A percentile compares a stretch with the other conserved stretches of the same genome.
Evolutionary conservation across 768 basidiomycete genomes (phyloP).

Genomic region (Asterophora lycoperdoides): DNA sequence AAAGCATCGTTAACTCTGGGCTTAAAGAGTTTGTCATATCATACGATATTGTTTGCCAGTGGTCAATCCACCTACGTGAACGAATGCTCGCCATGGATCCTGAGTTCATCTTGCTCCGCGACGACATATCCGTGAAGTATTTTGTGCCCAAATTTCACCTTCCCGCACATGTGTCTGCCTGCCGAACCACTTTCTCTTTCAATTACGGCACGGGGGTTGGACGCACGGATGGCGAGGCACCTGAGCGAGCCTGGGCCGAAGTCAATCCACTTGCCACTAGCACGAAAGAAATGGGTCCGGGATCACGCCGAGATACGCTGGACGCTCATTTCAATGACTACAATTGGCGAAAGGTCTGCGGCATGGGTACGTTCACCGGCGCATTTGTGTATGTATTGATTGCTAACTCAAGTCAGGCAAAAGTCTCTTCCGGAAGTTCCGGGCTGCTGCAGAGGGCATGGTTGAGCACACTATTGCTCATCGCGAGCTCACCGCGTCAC

Average conservation of each 20-base stretch:
- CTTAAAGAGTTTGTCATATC: constrained; percentile 4
- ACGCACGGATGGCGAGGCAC: too few relatives aligned
- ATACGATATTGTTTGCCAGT: constrained; percentile 21
- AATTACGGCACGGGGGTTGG: neutral
- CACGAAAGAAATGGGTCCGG: constrained; percentile 5
- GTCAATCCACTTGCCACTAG: neutral
- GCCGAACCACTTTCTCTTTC: neutral
- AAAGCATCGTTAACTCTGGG: neutral
- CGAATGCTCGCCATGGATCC: constrained; percentile 8
- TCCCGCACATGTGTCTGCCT: neutral
- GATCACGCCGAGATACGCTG: neutral
- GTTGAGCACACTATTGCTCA: constrained; percentile 7
- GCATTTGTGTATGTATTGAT: too few relatives aligned
- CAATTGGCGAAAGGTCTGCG: constrained; percentile 3
- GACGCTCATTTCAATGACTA: constrained; percentile 4
- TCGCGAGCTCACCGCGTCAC: constrained; percentile 4
- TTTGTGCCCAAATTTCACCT: constrained; percentile 23
- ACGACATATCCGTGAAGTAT: constrained; percentile 8
- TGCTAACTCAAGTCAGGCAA: too few relatives aligned
- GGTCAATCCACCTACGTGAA: constrained; percentile 13
- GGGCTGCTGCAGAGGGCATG: constrained; percentile 7
- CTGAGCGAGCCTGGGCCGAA: neutral
- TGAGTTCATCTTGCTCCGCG: neutral
- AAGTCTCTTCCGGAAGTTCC: constrained; percentile 7
- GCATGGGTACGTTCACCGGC: too few relatives aligned